Evolutionary conservation across 169 alveolate genomes (phyloP).

Genomic region (Besnoitia besnoiti): DNA sequence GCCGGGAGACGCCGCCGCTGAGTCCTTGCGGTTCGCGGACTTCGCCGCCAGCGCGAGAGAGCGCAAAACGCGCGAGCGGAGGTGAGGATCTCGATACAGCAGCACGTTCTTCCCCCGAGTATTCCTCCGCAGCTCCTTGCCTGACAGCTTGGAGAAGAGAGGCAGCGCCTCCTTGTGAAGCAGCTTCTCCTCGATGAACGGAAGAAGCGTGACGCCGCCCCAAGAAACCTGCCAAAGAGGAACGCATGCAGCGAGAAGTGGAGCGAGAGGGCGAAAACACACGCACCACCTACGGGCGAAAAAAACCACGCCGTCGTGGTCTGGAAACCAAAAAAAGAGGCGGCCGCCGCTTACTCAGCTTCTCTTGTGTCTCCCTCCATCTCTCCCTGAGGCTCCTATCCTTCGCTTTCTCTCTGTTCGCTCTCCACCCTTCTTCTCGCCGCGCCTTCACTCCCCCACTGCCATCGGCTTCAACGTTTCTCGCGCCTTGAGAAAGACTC

Average conservation of each 20-base stretch:
- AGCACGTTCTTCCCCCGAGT: conserved; percentile 37
- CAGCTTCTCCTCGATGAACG: conserved; percentile 73
- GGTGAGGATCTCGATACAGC: conserved; percentile 39
- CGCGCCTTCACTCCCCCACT: too few relatives aligned
- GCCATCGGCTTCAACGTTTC: too few relatives aligned
- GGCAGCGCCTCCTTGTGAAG: conserved; percentile 49
- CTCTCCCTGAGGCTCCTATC: too few relatives aligned
- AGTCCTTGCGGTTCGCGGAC: not conserved
- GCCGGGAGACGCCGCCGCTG: too few relatives aligned
- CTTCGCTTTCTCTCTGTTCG: not conserved
- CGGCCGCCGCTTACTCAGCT: too few relatives aligned
- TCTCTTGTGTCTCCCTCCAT: not conserved
- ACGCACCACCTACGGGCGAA: too few relatives aligned
- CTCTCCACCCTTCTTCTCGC: not conserved
- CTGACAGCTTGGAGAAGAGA: conserved; percentile 22
- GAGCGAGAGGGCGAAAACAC: too few relatives aligned
- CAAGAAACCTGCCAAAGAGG: conserved; percentile 80
- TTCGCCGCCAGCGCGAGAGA: not conserved
- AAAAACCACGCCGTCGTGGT: too few relatives aligned
- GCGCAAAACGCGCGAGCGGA: not conserved
- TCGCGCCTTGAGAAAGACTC: too few relatives aligned
- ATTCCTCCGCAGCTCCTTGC: conserved; percentile 50
- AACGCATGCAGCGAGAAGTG: too few relatives aligned
- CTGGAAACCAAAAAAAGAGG: too few relatives aligned
- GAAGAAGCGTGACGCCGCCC: conserved; percentile 83